A percentile compares a stretch with the other conserved stretches of the same genome.
These are phyloP conservation scores for Solanum hybrid DNA, from an alignment of 305 asterid species.

Conservation along the genomic window DNA sequence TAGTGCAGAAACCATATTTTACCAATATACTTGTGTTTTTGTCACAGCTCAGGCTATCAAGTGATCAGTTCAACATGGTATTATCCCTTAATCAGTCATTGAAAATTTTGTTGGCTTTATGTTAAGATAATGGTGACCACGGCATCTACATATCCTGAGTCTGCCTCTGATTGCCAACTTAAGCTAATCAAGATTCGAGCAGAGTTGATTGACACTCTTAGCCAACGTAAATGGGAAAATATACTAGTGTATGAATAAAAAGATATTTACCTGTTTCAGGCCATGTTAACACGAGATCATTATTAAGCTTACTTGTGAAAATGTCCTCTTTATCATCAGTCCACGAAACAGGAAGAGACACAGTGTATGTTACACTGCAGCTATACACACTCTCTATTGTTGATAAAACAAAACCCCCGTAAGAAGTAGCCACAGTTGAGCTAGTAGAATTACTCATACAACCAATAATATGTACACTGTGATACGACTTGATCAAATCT, in stretches of 20 bases:
- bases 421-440: conserved; percentile 11
- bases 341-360: conserved; percentile 34
- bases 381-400: too few relatives aligned
- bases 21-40: not conserved
- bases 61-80: not conserved
- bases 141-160: not conserved
- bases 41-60: not conserved
- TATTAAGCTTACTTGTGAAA: conserved; percentile 21
- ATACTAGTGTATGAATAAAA: not conserved
- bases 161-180: not conserved
- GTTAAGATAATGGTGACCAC: not conserved
- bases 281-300: conserved; percentile 43
- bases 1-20: not conserved
- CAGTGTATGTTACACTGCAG: conserved; percentile 24
- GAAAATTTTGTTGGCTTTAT: not conserved
- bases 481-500: not conserved
- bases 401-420: not conserved
- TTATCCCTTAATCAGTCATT: not conserved
- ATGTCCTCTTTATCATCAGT: conserved; percentile 4
- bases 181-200: not conserved
- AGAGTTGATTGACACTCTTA: not conserved
- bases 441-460: conserved; percentile 22
- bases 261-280: not conserved
- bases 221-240: not conserved
- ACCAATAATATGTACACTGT: not conserved